These are phyloP conservation scores for Rhodotorula kratochvilovae DNA, from an alignment of 768 basidiomycete genomes.

Conservation along the genomic window DNA sequence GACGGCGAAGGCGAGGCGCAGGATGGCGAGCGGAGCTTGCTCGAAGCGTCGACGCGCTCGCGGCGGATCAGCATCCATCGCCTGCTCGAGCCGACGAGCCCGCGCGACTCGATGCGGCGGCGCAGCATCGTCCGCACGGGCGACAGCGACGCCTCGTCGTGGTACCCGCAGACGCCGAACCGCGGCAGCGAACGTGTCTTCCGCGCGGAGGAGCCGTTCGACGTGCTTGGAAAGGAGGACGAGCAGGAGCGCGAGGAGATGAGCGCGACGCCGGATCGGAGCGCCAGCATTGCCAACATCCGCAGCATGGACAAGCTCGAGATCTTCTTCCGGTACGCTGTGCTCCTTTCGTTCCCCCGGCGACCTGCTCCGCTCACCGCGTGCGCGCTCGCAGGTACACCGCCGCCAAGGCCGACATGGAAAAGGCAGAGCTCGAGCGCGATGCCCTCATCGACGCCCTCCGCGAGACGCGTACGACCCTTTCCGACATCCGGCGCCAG, in stretches of 20 bases:
- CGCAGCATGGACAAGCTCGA: constrained; percentile 36
- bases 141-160: background rate
- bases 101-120: background rate
- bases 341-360: background rate
- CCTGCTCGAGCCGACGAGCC: background rate
- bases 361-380: background rate
- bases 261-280: background rate
- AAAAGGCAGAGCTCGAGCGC: constrained; percentile 21
- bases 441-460: constrained; percentile 15
- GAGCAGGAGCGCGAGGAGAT: background rate
- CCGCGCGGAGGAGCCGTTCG: background rate
- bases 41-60: background rate
- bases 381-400: background rate
- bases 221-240: background rate
- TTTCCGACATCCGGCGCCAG: constrained; percentile 18
- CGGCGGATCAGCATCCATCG: background rate
- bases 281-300: constrained; percentile 4
- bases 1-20: background rate
- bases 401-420: constrained; percentile 7
- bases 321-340: constrained; percentile 36
- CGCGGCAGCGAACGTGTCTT: background rate
- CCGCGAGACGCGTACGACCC: constrained; percentile 21
- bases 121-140: background rate
- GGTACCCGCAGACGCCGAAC: constrained; percentile 21
- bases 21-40: too few relatives aligned